Conservation (phyloP, 306 rosid genomes). For the Lagenaria siceraria region DNA sequence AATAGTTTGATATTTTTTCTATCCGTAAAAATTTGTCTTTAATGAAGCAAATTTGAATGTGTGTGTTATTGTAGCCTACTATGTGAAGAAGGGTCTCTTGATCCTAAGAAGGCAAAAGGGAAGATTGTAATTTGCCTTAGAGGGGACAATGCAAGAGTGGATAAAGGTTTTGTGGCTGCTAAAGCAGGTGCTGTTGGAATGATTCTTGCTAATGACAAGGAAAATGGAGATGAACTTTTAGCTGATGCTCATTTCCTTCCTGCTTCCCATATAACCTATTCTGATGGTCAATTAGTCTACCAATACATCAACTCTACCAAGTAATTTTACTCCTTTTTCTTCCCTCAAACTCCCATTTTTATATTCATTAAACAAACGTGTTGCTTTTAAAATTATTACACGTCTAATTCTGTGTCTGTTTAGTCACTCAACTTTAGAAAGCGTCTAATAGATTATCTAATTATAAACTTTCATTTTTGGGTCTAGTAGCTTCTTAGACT, state of each 20-base stretch:
- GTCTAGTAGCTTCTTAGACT: no score
- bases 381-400: no score
- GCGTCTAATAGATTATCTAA: no score
- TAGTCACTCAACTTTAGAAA: neutral
- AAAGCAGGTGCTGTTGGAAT: neutral
- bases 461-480: no score
- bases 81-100: slow-evolving; percentile 18
- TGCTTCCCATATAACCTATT: neutral
- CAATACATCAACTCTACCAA: neutral
- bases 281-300: neutral
- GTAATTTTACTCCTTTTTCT: neutral
- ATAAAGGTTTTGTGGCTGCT: neutral
- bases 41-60: neutral
- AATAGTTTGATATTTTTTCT: no score
- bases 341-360: neutral
- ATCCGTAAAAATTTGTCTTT: no score
- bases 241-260: neutral
- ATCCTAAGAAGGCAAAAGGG: neutral
- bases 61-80: slow-evolving; percentile 13
- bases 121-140: slow-evolving; percentile 1
- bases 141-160: neutral
- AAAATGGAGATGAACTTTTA: neutral
- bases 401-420: neutral
- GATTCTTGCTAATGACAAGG: neutral
- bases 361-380: no score